Conservation (phyloP, 805 yeast genomes). For the Nakazawaea ambrosiae region DNA sequence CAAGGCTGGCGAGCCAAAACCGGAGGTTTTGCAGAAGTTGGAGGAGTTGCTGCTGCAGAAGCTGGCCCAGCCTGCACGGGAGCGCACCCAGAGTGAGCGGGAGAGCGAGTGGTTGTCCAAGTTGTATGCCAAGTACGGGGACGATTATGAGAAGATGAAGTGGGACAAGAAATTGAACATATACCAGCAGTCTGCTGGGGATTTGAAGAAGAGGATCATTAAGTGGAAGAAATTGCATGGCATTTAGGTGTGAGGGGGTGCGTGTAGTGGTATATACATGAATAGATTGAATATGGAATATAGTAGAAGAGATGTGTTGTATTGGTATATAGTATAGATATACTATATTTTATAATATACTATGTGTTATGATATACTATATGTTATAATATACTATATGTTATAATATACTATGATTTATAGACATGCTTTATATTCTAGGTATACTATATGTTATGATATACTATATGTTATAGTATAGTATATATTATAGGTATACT, state of each 20-base stretch:
- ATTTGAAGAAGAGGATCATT: constrained; percentile 60
- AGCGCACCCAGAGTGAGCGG: constrained; percentile 56
- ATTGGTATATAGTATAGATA: not conserved
- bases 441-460: too few species aligned
- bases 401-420: too few species aligned
- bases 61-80: constrained; percentile 50
- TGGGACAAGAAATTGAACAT: constrained; percentile 85
- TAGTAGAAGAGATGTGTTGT: not conserved
- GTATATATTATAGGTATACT: too few species aligned
- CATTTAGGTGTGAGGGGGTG: not conserved
- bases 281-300: not conserved
- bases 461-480: too few species aligned
- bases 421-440: too few species aligned
- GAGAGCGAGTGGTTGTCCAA: constrained; percentile 67
- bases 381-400: too few species aligned
- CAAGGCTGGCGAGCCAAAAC: constrained; percentile 24
- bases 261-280: not conserved
- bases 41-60: constrained; percentile 52
- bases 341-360: not conserved
- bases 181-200: constrained; percentile 81
- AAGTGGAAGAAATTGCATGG: constrained; percentile 52
- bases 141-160: constrained; percentile 82
- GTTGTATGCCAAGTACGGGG: constrained; percentile 75
- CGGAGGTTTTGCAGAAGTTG: not conserved
- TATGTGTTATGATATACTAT: too few species aligned